Evolutionary conservation across 306 rosid species (phyloP), one percentile per base, ranked within the genome.

Genomic region (Cicer yamashitae): DNA sequence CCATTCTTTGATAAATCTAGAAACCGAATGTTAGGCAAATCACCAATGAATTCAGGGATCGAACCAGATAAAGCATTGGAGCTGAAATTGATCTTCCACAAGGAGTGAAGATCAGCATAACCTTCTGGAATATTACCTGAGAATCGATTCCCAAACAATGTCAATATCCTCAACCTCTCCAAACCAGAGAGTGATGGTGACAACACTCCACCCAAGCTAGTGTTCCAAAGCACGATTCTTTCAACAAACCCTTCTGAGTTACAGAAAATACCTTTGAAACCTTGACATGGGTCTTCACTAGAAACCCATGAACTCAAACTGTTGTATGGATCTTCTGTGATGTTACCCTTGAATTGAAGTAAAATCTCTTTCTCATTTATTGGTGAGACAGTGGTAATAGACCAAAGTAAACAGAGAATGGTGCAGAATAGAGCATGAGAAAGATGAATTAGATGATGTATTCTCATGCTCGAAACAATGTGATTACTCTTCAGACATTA

Each of bases 1-100:
- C 87, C 86, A 84, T 96, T 96, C 81, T 86, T 88, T 12, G 99
- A 92, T 76, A 96, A 90, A 82, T 96, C 99, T 10, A 96, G 88
- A 83, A 92, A 89, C 48, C 98, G 88, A 61, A 96, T 96, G 79
- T 45, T 87, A 1, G 88, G 82, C 67, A 96, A 92, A 82, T 90
- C 89, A 7, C 98, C 98, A 10, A 96, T 85, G 80, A 96, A 96
- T 71, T 87, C 93, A 0, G 99, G 99, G 74, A 96, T 86, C 48
- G 84, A 87, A 79, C 99, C 99, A 6, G 96, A 88, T 51, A 96
- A 66, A 0, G 88, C 96, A 84, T 96, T 96, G 34, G 96, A 81
- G 81, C 98, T 96, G 82, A 96, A 38, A 88, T 96, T 96, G 73
- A 96, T 83, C 88, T 96, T 96, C 96, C 97, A 96, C 84, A 96